Evolutionary conservation across 2,329 filamentous ascomycete species (phyloP).

Genomic region (Ramichloridium luteum): DNA sequence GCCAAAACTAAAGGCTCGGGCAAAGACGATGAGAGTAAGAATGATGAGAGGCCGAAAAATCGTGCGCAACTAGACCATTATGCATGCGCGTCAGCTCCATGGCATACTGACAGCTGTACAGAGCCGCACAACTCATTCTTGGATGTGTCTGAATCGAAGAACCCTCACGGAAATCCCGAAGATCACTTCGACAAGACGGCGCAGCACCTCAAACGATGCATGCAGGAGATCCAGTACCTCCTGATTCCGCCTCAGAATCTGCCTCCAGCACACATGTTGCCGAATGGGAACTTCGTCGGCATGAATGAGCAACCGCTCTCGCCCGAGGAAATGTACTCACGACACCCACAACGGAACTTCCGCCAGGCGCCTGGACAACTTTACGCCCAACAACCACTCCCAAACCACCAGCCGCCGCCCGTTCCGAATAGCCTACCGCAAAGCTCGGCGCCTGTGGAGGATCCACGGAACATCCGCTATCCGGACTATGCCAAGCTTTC

Average conservation of each 20-base stretch:
- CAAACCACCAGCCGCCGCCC: slow-evolving; percentile 49
- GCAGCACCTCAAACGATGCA: slow-evolving; percentile 51
- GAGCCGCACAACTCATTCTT: slow-evolving; percentile 40
- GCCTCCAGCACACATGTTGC: slow-evolving; percentile 38
- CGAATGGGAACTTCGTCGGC: slow-evolving; percentile 23
- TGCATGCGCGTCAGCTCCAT: slow-evolving; percentile 25
- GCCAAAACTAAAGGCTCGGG: slow-evolving; percentile 21
- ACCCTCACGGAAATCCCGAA: slow-evolving; percentile 28
- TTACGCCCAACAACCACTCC: slow-evolving; percentile 28
- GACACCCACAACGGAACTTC: slow-evolving; percentile 41
- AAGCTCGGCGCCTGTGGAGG: slow-evolving; percentile 11
- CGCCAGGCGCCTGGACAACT: slow-evolving; percentile 21
- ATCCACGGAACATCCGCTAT: slow-evolving; percentile 15
- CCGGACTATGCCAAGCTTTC: slow-evolving; percentile 27
- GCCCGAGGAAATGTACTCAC: slow-evolving; percentile 48
- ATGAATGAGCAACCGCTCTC: slow-evolving; percentile 41
- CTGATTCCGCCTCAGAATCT: slow-evolving; percentile 53
- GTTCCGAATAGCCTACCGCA: slow-evolving; percentile 22
- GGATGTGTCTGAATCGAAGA: slow-evolving; percentile 30
- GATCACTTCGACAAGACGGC: slow-evolving; percentile 50
- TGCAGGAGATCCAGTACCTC: slow-evolving; percentile 57
- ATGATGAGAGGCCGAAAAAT: slow-evolving; percentile 12
- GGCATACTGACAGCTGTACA: slow-evolving; percentile 24
- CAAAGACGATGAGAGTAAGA: slow-evolving; percentile 10
- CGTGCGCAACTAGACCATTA: slow-evolving; percentile 10